Base-by-base conservation (phyloP, 2,329 filamentous ascomycete species). In the Aureobasidium zeae region DNA sequence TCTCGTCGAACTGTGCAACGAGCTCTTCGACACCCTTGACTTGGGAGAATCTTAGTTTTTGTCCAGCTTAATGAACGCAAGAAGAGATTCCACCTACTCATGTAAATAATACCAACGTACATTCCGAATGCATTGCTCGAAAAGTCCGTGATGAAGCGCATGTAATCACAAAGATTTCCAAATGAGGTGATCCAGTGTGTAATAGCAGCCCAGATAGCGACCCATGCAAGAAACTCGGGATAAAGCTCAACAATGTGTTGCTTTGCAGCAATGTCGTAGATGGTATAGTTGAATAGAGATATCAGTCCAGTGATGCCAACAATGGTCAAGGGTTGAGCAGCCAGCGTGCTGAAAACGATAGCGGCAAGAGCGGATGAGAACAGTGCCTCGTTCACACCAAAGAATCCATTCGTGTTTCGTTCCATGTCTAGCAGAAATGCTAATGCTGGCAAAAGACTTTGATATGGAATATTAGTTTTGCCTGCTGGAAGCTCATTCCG, bases 401-500 rank as follows among this genome's bases (percentile, higher is more conserved):
- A 76, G 58, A 72, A 74, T n/a, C 65, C 62, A 13, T 66, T 69
- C 0, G 73, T 77, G 11, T 70, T 63, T 5, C 73, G 66, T 44
- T 70, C 67, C 71, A 77, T 77, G 54, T 78, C 74, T n/a, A 77
- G 60, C 2, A 70, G 70, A 50, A 74, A 78, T 2, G 74, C 74
- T 3, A 78, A 62, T 0, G 75, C 71, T 11, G 32, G 41, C 22
- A 36, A 17, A 13, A 36, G 5, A 29, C 29, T 43, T 20, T 10
- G n/a, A 10, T 8, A 20, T 22, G n/a, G 5, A 6, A 30, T 16
- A n/a, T 36, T 13, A 37, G 42, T 19, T 4, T n/a, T 5, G 20
- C 13, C 2, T 22, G 2, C n/a, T n/a, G n/a, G n/a, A n/a, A n/a
- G n/a, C n/a, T n/a, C 4, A 16, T 24, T 2, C 13, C 9, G 12